Percentiles rank a stretch among this genome's conserved stretches.
phyloP scores from a whole-genome alignment of 768 basidiomycete species.

The Boletus rufocinnamomeus region DNA sequence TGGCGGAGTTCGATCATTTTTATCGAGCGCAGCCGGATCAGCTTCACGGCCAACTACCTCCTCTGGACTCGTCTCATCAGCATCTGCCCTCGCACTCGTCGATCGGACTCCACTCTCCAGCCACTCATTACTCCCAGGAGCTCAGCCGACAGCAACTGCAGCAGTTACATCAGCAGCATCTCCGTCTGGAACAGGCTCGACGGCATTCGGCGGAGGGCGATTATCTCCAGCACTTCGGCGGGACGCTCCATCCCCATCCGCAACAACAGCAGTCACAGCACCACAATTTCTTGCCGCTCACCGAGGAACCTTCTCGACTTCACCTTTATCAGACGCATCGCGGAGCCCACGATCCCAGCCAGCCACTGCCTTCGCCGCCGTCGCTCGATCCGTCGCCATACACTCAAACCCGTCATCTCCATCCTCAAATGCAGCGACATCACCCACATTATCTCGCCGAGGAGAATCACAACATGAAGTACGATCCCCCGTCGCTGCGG shows the following conservation, averaged over 20 bases:
- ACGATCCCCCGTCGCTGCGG: conserved; percentile 45
- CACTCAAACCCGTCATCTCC: conserved; percentile 34
- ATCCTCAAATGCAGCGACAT: conserved; percentile 35
- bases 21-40: conserved; percentile 39
- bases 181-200: conserved; percentile 37
- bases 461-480: conserved; percentile 42
- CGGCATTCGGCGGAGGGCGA: conserved; percentile 38
- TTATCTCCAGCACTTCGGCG: conserved; percentile 41
- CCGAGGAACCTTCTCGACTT: conserved; percentile 34
- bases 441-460: conserved; percentile 39
- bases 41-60: conserved; percentile 47
- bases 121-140: conserved; percentile 48
- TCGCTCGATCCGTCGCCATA: conserved; percentile 35
- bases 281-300: conserved; percentile 28
- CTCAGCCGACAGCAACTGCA: conserved; percentile 47
- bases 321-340: conserved; percentile 39
- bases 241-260: conserved; percentile 34
- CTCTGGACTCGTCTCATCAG: conserved; percentile 47
- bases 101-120: conserved; percentile 41
- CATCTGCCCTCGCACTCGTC: conserved; percentile 52
- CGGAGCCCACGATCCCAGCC: conserved; percentile 36
- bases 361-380: conserved; percentile 35
- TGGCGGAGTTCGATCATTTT: conserved; percentile 48
- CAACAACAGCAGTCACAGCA: conserved; percentile 32
- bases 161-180: conserved; percentile 40